Evolutionary conservation across 345 rosid genomes (phyloP).

Genomic region (Ceriops tagal): DNA sequence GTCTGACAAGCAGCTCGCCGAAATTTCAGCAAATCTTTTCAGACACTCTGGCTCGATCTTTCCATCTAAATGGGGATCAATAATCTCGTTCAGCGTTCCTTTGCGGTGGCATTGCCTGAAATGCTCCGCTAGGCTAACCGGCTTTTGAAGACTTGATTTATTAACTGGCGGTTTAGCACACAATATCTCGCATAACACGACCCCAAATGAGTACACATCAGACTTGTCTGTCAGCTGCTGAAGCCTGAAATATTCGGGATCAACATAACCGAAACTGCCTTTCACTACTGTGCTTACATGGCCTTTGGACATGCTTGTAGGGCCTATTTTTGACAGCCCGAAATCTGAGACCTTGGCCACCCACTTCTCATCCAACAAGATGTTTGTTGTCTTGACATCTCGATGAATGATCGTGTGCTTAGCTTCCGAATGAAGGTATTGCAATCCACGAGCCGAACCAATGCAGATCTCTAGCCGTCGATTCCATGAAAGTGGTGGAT

Average conservation of each 20-base stretch:
- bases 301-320: slow-evolving; percentile 2
- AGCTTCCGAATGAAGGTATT: no score
- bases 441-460: slow-evolving; percentile 35
- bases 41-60: slow-evolving; percentile 8
- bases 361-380: slow-evolving; percentile 40
- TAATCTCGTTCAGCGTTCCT: slow-evolving; percentile 18
- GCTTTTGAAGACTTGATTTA: background rate
- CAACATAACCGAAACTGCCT: slow-evolving; percentile 31
- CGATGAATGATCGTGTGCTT: no score
- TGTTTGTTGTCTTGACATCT: no score
- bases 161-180: slow-evolving; percentile 19
- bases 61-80: slow-evolving; percentile 17
- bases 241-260: slow-evolving; percentile 26
- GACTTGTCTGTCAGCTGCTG: slow-evolving; percentile 34
- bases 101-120: slow-evolving; percentile 6
- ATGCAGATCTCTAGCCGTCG: slow-evolving; percentile 34
- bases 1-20: slow-evolving; percentile 19
- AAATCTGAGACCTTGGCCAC: slow-evolving; percentile 37
- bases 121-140: slow-evolving; percentile 18
- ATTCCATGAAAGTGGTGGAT: slow-evolving; percentile 28
- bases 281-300: slow-evolving; percentile 31
- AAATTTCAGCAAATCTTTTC: slow-evolving; percentile 21
- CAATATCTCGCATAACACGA: slow-evolving; percentile 25
- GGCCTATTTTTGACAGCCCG: slow-evolving; percentile 26
- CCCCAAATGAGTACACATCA: slow-evolving; percentile 36